Evolutionary conservation across 148 eudicot species (phyloP).

Genomic region (Vaccinium myrtillus): DNA sequence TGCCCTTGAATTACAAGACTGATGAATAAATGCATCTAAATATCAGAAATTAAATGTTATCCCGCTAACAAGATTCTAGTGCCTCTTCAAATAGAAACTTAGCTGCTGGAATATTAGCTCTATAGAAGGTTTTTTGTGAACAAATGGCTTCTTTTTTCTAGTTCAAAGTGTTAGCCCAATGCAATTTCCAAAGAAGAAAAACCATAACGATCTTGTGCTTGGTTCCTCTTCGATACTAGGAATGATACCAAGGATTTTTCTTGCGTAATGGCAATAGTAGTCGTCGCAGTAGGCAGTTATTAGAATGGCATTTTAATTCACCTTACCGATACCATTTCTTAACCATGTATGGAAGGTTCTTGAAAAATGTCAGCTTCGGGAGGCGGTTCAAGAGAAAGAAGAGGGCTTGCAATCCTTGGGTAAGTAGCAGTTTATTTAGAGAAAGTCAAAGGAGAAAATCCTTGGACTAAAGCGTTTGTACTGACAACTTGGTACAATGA

Average conservation of each 20-base stretch:
- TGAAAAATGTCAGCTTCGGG: constrained; percentile 76
- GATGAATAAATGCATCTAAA: not conserved
- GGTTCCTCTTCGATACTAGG: not conserved
- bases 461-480: not conserved
- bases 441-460: not conserved
- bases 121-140: no score
- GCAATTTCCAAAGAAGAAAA: not conserved
- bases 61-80: not conserved
- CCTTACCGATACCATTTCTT: not conserved
- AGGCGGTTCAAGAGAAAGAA: constrained; percentile 65
- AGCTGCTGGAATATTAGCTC: not conserved
- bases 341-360: constrained; percentile 44
- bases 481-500: not conserved
- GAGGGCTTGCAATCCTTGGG: constrained; percentile 67
- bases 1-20: not conserved
- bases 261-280: not conserved
- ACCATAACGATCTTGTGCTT: not conserved
- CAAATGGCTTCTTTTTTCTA: not conserved
- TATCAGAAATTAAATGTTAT: not conserved
- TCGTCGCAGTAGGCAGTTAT: not conserved
- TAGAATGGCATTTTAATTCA: not conserved
- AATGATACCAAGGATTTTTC: not conserved
- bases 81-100: not conserved
- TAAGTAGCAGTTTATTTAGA: constrained; percentile 13
- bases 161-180: not conserved